Percentiles rank a stretch among this genome's conserved stretches.
Conservation (phyloP, 352 stramenopile species). For the Globisporangium spiculum region DNA sequence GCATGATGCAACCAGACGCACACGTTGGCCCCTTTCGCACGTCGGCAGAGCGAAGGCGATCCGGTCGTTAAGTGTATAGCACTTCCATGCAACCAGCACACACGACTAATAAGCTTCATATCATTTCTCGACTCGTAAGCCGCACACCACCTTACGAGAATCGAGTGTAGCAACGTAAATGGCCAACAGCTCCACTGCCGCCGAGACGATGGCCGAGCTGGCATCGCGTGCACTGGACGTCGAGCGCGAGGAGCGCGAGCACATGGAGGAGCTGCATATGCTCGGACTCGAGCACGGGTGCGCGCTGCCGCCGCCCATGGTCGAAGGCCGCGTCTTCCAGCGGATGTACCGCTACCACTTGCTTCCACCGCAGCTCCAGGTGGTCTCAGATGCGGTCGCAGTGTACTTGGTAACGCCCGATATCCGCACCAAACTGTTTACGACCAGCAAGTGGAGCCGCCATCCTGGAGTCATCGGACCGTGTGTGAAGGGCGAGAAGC, state of each 20-base stretch:
- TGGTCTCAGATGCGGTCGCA: slow-evolving; percentile 16
- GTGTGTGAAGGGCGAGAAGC: slow-evolving; percentile 34
- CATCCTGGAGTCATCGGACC: slow-evolving; percentile 19
- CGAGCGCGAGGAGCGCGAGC: slow-evolving; percentile 27
- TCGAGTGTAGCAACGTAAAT: neutral
- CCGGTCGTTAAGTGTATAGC: neutral
- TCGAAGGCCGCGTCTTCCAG: slow-evolving; percentile 33
- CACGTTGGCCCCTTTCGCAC: slow-evolving; percentile 3
- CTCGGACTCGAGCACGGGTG: slow-evolving; percentile 4
- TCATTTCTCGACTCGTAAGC: neutral
- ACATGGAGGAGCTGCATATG: slow-evolving; percentile 20
- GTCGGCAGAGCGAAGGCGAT: neutral
- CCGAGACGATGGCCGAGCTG: slow-evolving; percentile 28
- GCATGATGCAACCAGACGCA: neutral
- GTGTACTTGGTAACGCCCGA: slow-evolving; percentile 15
- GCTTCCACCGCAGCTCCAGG: slow-evolving; percentile 16
- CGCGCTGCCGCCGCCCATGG: neutral
- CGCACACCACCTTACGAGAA: neutral
- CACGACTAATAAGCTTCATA: neutral
- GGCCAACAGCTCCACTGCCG: slow-evolving; percentile 22
- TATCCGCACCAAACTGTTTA: slow-evolving; percentile 19
- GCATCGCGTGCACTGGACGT: slow-evolving; percentile 29
- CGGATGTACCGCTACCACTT: slow-evolving; percentile 24
- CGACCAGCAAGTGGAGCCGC: slow-evolving; percentile 1
- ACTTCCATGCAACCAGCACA: neutral